Conservation (phyloP, 2,329 filamentous ascomycete genomes). For the Gnomoniopsis sp. region DNA sequence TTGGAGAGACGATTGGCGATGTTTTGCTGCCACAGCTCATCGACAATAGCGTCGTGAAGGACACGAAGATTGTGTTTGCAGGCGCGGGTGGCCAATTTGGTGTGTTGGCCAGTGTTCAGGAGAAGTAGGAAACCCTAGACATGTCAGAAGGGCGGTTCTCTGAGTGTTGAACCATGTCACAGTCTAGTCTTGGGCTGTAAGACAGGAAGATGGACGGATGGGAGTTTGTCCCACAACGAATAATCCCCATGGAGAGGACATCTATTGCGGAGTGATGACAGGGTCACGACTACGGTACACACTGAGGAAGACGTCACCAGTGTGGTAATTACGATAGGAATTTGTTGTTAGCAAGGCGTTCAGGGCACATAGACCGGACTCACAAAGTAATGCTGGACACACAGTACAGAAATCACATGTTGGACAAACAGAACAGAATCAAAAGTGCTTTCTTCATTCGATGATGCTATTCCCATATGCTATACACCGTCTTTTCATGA, state of each 20-base stretch:
- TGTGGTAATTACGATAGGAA: too few relatives aligned
- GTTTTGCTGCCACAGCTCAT: conserved; percentile 74
- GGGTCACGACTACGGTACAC: too few relatives aligned
- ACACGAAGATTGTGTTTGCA: conserved; percentile 71
- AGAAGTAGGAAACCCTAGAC: conserved; percentile 13
- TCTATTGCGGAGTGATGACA: too few relatives aligned
- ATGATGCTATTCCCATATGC: neutral
- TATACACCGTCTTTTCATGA: neutral
- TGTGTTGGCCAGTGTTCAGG: conserved; percentile 49
- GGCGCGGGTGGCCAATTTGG: conserved; percentile 86
- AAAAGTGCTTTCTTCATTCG: neutral
- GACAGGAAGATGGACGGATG: too few relatives aligned
- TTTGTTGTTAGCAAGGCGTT: too few relatives aligned
- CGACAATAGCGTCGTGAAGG: conserved; percentile 78
- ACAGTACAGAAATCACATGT: too few relatives aligned
- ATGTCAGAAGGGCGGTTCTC: neutral
- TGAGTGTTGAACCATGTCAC: neutral
- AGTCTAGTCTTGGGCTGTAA: too few relatives aligned
- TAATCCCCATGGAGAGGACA: neutral
- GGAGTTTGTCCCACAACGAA: too few relatives aligned
- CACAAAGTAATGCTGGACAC: too few relatives aligned
- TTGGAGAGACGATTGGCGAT: conserved; percentile 69
- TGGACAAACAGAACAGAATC: too few relatives aligned
- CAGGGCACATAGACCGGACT: too few relatives aligned
- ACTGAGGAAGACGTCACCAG: too few relatives aligned